These are phyloP conservation scores for Sphaerosporella brunnea DNA, from an alignment of 495 filamentous ascomycete species.

Conservation along the genomic window DNA sequence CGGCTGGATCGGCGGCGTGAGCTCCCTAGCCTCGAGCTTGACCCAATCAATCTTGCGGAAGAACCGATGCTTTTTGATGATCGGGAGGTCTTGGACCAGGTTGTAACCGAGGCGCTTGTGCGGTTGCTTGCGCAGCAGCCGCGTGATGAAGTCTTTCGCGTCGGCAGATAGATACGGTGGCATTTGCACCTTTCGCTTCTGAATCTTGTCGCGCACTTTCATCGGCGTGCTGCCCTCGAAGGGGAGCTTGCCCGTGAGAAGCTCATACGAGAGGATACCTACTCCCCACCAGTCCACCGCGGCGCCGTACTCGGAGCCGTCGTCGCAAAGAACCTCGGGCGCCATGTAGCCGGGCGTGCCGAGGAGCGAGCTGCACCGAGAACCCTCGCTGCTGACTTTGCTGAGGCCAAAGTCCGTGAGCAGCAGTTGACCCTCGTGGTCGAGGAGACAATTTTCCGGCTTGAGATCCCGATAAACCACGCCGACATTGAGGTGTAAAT, in stretches of 20 bases:
- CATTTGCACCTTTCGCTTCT: slow-evolving; percentile 69
- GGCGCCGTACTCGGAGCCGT: slow-evolving; percentile 53
- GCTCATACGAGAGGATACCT: slow-evolving; percentile 75
- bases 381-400: slow-evolving; percentile 77
- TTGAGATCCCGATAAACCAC: slow-evolving; percentile 95
- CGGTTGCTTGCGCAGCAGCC: slow-evolving; percentile 79
- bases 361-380: slow-evolving; percentile 66
- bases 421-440: slow-evolving; percentile 76
- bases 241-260: slow-evolving; percentile 76
- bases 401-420: slow-evolving; percentile 93
- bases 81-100: slow-evolving; percentile 70
- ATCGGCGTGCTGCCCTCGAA: slow-evolving; percentile 78
- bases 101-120: slow-evolving; percentile 68
- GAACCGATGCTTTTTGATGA: slow-evolving; percentile 85
- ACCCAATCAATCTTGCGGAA: slow-evolving; percentile 94
- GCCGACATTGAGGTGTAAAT: slow-evolving; percentile 77
- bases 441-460: slow-evolving; percentile 92
- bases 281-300: slow-evolving; percentile 98
- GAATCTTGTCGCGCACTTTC: slow-evolving; percentile 83
- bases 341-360: slow-evolving; percentile 99
- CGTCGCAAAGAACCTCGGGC: slow-evolving; percentile 69
- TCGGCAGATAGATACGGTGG: slow-evolving; percentile 80
- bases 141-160: slow-evolving; percentile 78
- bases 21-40: slow-evolving; percentile 54
- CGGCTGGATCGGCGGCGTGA: slow-evolving; percentile 74